phyloP scores from a whole-genome alignment of 2,329 filamentous ascomycete genomes.

The Penicillium polonicum region DNA sequence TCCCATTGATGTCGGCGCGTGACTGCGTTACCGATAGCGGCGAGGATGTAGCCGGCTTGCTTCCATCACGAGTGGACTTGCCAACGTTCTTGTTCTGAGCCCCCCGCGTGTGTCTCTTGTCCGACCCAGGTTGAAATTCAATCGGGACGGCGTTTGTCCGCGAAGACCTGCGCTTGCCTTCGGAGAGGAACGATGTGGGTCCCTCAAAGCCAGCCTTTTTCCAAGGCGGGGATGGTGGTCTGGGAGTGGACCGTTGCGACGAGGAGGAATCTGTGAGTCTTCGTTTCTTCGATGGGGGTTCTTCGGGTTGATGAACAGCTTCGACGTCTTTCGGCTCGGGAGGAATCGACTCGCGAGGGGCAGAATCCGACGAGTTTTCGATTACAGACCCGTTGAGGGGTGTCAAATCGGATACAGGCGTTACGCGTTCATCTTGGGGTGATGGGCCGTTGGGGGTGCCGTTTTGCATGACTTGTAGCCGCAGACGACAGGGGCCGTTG shows the following conservation, averaged over 20 bases:
- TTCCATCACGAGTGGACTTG: conserved; percentile 28
- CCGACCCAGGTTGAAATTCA: conserved; percentile 49
- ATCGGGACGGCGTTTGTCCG: conserved; percentile 52
- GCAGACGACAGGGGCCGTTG: conserved; percentile 44
- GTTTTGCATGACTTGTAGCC: conserved; percentile 50
- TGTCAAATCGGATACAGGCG: conserved; percentile 29
- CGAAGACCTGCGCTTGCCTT: conserved; percentile 62
- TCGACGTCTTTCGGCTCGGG: conserved; percentile 33
- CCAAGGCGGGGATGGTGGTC: conserved; percentile 77
- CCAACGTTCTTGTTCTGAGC: conserved; percentile 36
- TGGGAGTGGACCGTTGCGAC: conserved; percentile 41
- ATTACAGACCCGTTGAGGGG: conserved; percentile 21
- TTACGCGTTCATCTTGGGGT: conserved; percentile 42
- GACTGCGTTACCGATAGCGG: conserved; percentile 32
- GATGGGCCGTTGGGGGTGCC: conserved; percentile 43
- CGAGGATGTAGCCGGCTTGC: conserved; percentile 31
- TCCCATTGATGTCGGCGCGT: conserved; percentile 33
- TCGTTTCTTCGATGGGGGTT: conserved; percentile 47
- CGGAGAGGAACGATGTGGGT: conserved; percentile 74
- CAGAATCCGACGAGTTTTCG: conserved; percentile 25
- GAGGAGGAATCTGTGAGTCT: conserved; percentile 40
- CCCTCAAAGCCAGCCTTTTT: conserved; percentile 82
- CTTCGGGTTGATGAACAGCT: conserved; percentile 33
- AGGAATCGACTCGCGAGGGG: conserved; percentile 25
- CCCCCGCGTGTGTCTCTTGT: conserved; percentile 48